phyloP scores from a whole-genome alignment of 345 rosid genomes.

The Euphorbia lathyris region DNA sequence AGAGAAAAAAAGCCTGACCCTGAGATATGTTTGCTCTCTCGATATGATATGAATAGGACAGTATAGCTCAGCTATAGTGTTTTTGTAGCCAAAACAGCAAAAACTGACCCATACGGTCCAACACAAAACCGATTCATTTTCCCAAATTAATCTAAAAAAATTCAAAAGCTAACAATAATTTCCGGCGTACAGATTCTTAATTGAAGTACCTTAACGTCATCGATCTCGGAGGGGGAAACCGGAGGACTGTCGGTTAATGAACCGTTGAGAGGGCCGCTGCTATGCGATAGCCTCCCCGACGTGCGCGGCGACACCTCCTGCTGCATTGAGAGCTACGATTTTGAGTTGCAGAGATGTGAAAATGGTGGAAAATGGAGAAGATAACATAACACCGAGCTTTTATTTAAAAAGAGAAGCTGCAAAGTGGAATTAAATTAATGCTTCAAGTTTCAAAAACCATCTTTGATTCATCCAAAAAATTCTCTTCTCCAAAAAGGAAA shows the following conservation, averaged over 20 bases:
- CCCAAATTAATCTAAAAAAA: neutral
- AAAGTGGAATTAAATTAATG: too few species aligned
- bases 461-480: slow-evolving; percentile 2
- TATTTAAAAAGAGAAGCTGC: neutral
- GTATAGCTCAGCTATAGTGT: slow-evolving; percentile 37
- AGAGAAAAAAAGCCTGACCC: slow-evolving; percentile 13
- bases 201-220: slow-evolving; percentile 60
- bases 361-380: too few species aligned
- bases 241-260: slow-evolving; percentile 96
- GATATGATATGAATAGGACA: slow-evolving; percentile 6
- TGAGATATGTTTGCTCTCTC: slow-evolving; percentile 19
- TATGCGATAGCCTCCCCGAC: slow-evolving; percentile 79
- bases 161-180: neutral
- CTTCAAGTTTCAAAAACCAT: slow-evolving; percentile 3
- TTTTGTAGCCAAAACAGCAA: slow-evolving; percentile 17
- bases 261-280: slow-evolving; percentile 82
- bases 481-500: neutral
- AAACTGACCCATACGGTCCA: slow-evolving; percentile 1
- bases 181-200: too few species aligned
- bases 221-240: slow-evolving; percentile 78
- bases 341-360: neutral
- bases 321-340: slow-evolving; percentile 37
- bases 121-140: neutral
- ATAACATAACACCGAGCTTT: neutral
- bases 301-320: slow-evolving; percentile 87